Conservation (phyloP, 805 yeast genomes). For the Candida silvicultrix region DNA sequence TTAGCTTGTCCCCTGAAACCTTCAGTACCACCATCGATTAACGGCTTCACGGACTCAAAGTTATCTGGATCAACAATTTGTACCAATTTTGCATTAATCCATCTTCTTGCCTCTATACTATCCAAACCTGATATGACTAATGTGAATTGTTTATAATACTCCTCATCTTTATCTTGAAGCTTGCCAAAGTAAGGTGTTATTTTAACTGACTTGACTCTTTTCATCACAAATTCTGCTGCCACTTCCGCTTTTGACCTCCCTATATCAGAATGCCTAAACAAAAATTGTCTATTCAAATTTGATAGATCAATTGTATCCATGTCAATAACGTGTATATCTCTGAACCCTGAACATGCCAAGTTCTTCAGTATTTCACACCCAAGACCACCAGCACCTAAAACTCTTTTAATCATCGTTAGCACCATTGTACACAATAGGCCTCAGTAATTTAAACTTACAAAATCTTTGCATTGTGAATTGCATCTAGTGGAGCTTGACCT, state of each 20-base stretch:
- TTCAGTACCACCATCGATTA: slow-evolving; percentile 94
- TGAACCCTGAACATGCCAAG: slow-evolving; percentile 64
- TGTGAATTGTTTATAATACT: slow-evolving; percentile 61
- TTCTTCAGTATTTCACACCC: slow-evolving; percentile 89
- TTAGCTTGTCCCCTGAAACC: slow-evolving; percentile 91
- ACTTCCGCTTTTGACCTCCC: slow-evolving; percentile 78
- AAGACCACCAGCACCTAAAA: slow-evolving; percentile 93
- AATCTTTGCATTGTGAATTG: slow-evolving; percentile 23
- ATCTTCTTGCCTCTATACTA: slow-evolving; percentile 82
- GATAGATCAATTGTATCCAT: slow-evolving; percentile 90
- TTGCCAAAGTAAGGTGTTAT: slow-evolving; percentile 58
- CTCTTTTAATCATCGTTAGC: slow-evolving; percentile 15
- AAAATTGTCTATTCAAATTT: slow-evolving; percentile 85
- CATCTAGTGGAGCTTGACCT: slow-evolving; percentile 20
- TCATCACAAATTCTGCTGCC: slow-evolving; percentile 56
- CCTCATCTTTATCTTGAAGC: slow-evolving; percentile 56
- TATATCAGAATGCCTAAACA: slow-evolving; percentile 76
- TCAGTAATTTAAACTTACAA: slow-evolving; percentile 27
- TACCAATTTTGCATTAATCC: slow-evolving; percentile 73
- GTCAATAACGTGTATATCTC: slow-evolving; percentile 80
- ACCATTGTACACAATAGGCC: no score
- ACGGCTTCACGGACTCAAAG: slow-evolving; percentile 46
- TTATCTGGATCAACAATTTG: slow-evolving; percentile 51
- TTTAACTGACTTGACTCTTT: slow-evolving; percentile 35
- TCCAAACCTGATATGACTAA: slow-evolving; percentile 85